These are phyloP conservation scores for Globisporangium paroecandrum DNA, from an alignment of 352 stramenopile genomes.

Conservation along the genomic window DNA sequence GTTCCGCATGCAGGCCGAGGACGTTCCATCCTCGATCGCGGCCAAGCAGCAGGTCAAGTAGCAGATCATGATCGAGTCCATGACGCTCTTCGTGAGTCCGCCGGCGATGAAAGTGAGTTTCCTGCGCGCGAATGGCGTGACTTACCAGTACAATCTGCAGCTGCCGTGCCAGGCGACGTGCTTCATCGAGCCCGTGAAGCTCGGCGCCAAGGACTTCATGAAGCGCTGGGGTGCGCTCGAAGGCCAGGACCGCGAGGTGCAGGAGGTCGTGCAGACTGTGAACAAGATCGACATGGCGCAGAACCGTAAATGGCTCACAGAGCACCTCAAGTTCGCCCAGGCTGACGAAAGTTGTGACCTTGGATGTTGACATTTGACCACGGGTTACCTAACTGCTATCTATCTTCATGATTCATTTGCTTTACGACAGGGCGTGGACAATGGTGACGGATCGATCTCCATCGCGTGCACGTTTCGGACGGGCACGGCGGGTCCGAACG, in stretches of 20 bases:
- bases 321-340: conserved; percentile 88
- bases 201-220: conserved; percentile 90
- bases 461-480: conserved; percentile 90
- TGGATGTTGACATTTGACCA: not conserved
- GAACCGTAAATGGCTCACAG: conserved; percentile 79
- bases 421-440: conserved; percentile 39
- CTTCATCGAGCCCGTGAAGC: conserved; percentile 92
- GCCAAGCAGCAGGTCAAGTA: conserved; percentile 91
- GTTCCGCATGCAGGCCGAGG: conserved; percentile 69
- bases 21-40: conserved; percentile 66
- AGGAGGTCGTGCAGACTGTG: conserved; percentile 86
- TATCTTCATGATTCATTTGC: conserved; percentile 1
- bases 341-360: conserved; percentile 45
- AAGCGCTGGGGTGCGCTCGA: conserved; percentile 91
- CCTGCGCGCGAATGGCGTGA: conserved; percentile 42
- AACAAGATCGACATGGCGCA: conserved; percentile 83
- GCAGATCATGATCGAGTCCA: conserved; percentile 91
- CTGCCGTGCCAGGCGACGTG: conserved; percentile 87
- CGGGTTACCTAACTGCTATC: not conserved
- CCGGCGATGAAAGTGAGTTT: conserved; percentile 89
- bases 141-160: conserved; percentile 65
- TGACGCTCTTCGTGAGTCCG: conserved; percentile 89
- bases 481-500: conserved; percentile 79
- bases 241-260: conserved; percentile 88
- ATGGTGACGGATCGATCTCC: conserved; percentile 86